Base-by-base conservation (phyloP, 1,284 basidiomycete species). In the Heterobasidion parviporum region DNA sequence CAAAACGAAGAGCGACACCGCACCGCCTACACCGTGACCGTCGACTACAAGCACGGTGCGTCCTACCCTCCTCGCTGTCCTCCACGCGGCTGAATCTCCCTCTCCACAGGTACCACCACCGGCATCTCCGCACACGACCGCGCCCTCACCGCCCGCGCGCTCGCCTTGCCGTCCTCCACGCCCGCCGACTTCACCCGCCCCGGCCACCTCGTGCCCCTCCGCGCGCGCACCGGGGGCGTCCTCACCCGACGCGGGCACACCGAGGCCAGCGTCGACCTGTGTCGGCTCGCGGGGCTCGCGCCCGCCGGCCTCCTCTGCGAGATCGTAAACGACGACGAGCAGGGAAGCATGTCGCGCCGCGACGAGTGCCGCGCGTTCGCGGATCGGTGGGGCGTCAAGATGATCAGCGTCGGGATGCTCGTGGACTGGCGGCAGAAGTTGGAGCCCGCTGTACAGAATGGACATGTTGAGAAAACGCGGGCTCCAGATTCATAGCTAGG, bases 121-220 rank as follows among this genome's bases (percentile, higher is more conserved):
- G 97, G 97, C 38, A 99, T 99, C 64, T 97, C 94, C 50, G 96
- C 97, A 3, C 87, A 94, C 70, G 96, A 99, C 73, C 86, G 97
- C 57, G 87, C 92, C 6, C 77, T 95, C 56, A 96, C 94, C 8
- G 91, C 82, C 1, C 82, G 91, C 45, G 87, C 89, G 56, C 82
- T 98, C 35, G 89, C 94, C 26, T 79, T 81, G 62, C 72, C 80
- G 47, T 61, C 68, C 48, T 65, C 79, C n/a, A 67, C 66, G 1
- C 71, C 89, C n/a, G 73, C 78, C 6, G 89, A 97, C 64, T 98
- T 99, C 68, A 85, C 85, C 2, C 82, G 95, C 34, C 97, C 97
- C 3, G 97, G 97, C 2, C 97, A 99, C 68, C 80, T 98, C 79
- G 93, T 98, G 3, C 94, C 97, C 14, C 76, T 99, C 35, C 85